A percentile compares a stretch with the other conserved stretches of the same genome.
Evolutionary conservation across 192 early-diverging fungal genomes (phyloP).

Genomic region (Gonapodya sp.): DNA sequence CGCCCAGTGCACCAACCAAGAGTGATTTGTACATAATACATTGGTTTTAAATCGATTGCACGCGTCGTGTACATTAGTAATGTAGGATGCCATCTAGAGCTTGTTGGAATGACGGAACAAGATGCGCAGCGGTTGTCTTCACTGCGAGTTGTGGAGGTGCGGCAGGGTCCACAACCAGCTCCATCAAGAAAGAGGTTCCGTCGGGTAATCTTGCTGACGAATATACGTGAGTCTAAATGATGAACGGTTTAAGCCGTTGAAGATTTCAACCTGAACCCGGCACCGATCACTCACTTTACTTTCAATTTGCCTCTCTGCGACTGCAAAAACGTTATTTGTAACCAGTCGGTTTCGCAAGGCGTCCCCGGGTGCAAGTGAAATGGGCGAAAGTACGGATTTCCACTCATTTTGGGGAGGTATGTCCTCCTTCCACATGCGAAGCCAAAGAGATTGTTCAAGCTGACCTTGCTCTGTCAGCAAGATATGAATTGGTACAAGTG

Average conservation of each 20-base stretch:
- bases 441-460: slow-evolving; percentile 37
- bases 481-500: slow-evolving; percentile 49
- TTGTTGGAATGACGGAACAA: slow-evolving; percentile 21
- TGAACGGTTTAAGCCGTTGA: not conserved
- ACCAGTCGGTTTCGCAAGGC: slow-evolving; percentile 43
- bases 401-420: slow-evolving; percentile 27
- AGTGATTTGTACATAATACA: too few species aligned
- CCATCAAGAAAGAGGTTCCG: slow-evolving; percentile 47
- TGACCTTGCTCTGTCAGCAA: slow-evolving; percentile 34
- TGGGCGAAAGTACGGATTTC: slow-evolving; percentile 17
- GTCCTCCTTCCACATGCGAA: slow-evolving; percentile 39
- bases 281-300: slow-evolving; percentile 26
- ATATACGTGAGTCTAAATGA: slow-evolving; percentile 35
- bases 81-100: slow-evolving; percentile 17
- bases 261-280: slow-evolving; percentile 13
- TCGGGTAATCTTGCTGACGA: slow-evolving; percentile 42
- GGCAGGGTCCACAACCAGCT: slow-evolving; percentile 44
- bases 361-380: slow-evolving; percentile 28
- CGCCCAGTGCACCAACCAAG: too few species aligned
- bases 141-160: slow-evolving; percentile 18
- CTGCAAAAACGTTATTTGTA: slow-evolving; percentile 51
- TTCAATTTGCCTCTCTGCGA: slow-evolving; percentile 48
- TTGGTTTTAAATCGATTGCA: not conserved
- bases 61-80: not conserved
- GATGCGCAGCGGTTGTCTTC: slow-evolving; percentile 20